These are phyloP conservation scores for Diaporthe ilicicola DNA, from an alignment of 2,329 filamentous ascomycete genomes.

Conservation along the genomic window DNA sequence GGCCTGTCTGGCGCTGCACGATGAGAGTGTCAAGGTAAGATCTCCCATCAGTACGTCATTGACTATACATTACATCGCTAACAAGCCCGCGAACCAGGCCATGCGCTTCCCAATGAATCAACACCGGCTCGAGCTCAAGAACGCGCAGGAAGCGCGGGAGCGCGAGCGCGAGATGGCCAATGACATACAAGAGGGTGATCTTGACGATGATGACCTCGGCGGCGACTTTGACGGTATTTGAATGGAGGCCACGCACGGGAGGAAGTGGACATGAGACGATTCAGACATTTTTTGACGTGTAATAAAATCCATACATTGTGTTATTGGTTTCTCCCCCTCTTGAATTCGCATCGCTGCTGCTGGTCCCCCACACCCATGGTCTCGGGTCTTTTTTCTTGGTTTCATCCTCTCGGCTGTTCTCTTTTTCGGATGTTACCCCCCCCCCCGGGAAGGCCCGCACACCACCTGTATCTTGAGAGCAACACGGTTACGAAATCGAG, in stretches of 20 bases:
- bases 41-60: neutral
- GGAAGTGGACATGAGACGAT: constrained; percentile 16
- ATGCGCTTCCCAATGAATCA: constrained; percentile 99
- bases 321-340: constrained; percentile 7
- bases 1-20: constrained; percentile 89
- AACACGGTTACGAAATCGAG: constrained; percentile 6
- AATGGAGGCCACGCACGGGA: constrained; percentile 37
- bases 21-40: constrained; percentile 95
- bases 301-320: constrained; percentile 30
- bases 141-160: constrained; percentile 97
- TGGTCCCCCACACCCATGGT: neutral
- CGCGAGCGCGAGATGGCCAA: constrained; percentile 96
- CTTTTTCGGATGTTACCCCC: neutral
- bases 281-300: constrained; percentile 24
- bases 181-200: constrained; percentile 97
- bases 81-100: constrained; percentile 62
- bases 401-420: neutral
- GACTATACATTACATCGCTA: constrained; percentile 4
- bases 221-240: constrained; percentile 97
- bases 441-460: neutral
- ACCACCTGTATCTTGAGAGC: neutral
- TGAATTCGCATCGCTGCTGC: neutral
- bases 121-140: constrained; percentile 95
- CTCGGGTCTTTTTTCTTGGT: neutral
- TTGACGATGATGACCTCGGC: constrained; percentile 95